Conservation (phyloP, 495 filamentous ascomycete genomes). For the Aspergillus conjunctus region DNA sequence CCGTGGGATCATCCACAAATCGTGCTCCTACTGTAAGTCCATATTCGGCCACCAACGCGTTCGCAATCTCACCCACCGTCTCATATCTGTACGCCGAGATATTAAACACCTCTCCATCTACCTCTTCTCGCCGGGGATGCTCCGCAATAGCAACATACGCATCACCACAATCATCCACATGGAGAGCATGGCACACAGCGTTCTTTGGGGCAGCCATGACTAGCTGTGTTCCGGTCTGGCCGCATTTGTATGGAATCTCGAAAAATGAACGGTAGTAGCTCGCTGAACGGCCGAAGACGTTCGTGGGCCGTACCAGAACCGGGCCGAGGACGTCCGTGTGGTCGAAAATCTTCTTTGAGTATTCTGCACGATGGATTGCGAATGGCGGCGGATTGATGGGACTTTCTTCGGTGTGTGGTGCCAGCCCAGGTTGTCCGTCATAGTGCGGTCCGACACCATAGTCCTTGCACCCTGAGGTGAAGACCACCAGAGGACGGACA, state of each 20-base stretch:
- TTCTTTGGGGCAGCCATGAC: not conserved
- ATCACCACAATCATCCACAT: constrained; percentile 22
- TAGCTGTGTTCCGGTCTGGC: not conserved
- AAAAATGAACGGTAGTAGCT: constrained; percentile 20
- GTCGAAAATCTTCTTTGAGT: not conserved
- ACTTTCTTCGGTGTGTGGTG: constrained; percentile 18
- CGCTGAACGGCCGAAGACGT: constrained; percentile 12
- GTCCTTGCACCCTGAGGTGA: constrained; percentile 23
- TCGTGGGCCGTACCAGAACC: constrained; percentile 16
- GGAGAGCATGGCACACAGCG: constrained; percentile 11
- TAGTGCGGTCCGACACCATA: constrained; percentile 18
- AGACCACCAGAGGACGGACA: constrained; percentile 12
- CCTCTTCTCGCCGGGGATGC: not conserved
- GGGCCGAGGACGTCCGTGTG: constrained; percentile 10
- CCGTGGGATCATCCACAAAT: constrained; percentile 4
- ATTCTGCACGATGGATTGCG: not conserved
- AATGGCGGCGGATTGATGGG: constrained; percentile 11
- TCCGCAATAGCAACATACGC: constrained; percentile 21
- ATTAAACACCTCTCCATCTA: constrained; percentile 15
- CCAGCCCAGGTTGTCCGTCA: constrained; percentile 1
- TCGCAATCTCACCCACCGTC: constrained; percentile 10
- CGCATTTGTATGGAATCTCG: not conserved
- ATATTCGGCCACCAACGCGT: constrained; percentile 13
- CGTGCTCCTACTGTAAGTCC: not conserved
- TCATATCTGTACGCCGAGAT: constrained; percentile 16